A percentile compares a stretch with the other conserved stretches of the same genome.
phyloP scores from a whole-genome alignment of 1,284 basidiomycete genomes.

The Cutaneotrichosporon sp. region DNA sequence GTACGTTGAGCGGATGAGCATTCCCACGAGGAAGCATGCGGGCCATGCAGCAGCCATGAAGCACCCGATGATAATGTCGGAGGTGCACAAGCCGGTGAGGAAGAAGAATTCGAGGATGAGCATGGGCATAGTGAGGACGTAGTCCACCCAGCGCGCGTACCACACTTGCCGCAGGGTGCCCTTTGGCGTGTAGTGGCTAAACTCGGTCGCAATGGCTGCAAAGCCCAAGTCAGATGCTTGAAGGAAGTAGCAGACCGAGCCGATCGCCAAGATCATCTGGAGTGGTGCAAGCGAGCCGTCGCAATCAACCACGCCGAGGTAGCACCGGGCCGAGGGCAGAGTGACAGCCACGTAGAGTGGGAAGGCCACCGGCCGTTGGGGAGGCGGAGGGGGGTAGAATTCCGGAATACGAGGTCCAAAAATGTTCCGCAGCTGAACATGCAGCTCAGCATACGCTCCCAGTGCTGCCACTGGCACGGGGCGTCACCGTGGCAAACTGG shows the following conservation, averaged over 20 bases:
- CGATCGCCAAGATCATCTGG: slow-evolving; percentile 51
- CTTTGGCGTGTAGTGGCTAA: slow-evolving; percentile 38
- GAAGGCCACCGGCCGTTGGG: no score
- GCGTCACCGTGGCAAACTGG: no score
- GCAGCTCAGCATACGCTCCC: no score
- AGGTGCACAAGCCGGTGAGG: slow-evolving; percentile 55
- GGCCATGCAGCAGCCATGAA: slow-evolving; percentile 57
- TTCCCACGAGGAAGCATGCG: slow-evolving; percentile 55
- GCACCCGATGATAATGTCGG: slow-evolving; percentile 55
- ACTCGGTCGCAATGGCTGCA: slow-evolving; percentile 55
- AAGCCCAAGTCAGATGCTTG: slow-evolving; percentile 61
- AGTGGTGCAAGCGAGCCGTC: not conserved
- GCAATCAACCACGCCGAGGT: not conserved
- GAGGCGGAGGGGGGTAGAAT: no score
- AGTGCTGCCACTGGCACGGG: no score
- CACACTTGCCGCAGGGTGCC: slow-evolving; percentile 55
- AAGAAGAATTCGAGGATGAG: slow-evolving; percentile 56
- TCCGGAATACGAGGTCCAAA: no score
- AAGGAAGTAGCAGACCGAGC: slow-evolving; percentile 53
- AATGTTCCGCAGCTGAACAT: no score
- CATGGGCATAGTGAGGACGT: slow-evolving; percentile 57
- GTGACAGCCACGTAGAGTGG: no score
- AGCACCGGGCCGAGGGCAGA: no score
- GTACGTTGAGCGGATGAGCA: slow-evolving; percentile 54
- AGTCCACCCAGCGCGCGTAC: slow-evolving; percentile 55